Evolutionary conservation across 768 basidiomycete genomes (phyloP).

Genomic region (Rhodosporidiobolus sp.): DNA sequence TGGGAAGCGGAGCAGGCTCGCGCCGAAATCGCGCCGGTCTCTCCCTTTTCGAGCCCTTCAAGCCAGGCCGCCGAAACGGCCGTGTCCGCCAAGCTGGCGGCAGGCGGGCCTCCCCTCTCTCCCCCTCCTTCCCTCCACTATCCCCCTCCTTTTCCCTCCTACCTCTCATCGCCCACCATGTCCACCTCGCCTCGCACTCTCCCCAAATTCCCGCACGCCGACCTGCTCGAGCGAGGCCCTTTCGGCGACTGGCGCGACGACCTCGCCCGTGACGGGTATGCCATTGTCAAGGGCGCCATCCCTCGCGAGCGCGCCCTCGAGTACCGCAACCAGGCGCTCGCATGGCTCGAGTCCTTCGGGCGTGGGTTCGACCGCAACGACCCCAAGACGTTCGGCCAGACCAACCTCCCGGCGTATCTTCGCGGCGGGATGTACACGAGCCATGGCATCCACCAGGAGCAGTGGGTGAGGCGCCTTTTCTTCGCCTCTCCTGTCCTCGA

Average conservation of each 20-base stretch:
- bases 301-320: conserved; percentile 37
- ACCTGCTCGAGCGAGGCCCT: conserved; percentile 16
- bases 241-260: conserved; percentile 32
- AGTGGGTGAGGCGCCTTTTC: background rate
- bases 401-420: conserved; percentile 2
- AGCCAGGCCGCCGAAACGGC: too few relatives aligned
- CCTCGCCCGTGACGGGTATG: conserved; percentile 38
- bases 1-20: too few relatives aligned
- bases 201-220: conserved; percentile 21
- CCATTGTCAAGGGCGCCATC: conserved; percentile 44
- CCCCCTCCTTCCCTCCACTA: too few relatives aligned
- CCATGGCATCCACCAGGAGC: conserved; percentile 27
- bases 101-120: too few relatives aligned
- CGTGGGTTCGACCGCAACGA: conserved; percentile 21
- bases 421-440: conserved; percentile 43
- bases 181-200: background rate
- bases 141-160: too few relatives aligned
- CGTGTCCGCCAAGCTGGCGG: too few relatives aligned
- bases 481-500: background rate
- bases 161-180: background rate
- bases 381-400: background rate
- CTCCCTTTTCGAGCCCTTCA: too few relatives aligned
- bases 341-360: conserved; percentile 36
- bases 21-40: too few relatives aligned
- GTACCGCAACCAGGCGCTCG: conserved; percentile 38